A percentile compares a stretch with the other conserved stretches of the same genome.
Evolutionary conservation across 345 rosid genomes (phyloP).

Genomic region (Sapria himalayana): DNA sequence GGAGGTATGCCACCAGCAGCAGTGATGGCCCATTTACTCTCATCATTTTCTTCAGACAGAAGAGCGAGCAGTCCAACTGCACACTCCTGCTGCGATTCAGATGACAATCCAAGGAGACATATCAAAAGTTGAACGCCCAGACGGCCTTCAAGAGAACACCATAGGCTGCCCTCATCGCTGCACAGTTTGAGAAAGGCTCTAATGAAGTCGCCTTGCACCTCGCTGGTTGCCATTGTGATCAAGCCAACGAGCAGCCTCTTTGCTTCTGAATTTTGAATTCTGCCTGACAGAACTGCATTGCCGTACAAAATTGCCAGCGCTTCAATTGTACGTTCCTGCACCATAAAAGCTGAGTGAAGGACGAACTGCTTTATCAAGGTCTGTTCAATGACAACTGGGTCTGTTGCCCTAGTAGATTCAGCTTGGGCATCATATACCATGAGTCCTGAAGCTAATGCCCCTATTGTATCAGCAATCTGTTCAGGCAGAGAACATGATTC

Average conservation of each 20-base stretch:
- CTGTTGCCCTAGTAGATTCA: conserved; percentile 67
- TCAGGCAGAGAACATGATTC: conserved; percentile 91
- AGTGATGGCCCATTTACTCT: conserved; percentile 99
- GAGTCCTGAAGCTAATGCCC: conserved; percentile 98
- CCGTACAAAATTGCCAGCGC: conserved; percentile 98
- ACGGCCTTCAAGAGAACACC: conserved; percentile 97
- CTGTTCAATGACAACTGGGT: conserved; percentile 55
- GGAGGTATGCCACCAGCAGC: conserved; percentile 99
- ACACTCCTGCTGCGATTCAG: conserved; percentile 99
- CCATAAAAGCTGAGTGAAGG: conserved; percentile 66
- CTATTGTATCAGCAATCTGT: conserved; percentile 88
- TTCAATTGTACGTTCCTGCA: conserved; percentile 95
- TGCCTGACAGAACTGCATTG: conserved; percentile 51
- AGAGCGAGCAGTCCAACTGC: conserved; percentile 94
- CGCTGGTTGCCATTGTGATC: conserved; percentile 87
- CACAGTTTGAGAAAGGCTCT: conserved; percentile 81
- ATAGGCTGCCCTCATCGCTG: conserved; percentile 65
- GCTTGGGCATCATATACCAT: conserved; percentile 93
- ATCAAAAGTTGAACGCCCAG: conserved; percentile 92
- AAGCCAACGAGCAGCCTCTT: conserved; percentile 93
- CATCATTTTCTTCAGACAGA: conserved; percentile 87
- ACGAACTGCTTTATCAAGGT: conserved; percentile 82
- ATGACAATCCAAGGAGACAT: conserved; percentile 96
- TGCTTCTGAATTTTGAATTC: conserved; percentile 71
- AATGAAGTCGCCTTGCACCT: conserved; percentile 86